Base-by-base conservation (phyloP, 495 filamentous ascomycete species). In the Neurospora sp. region DNA sequence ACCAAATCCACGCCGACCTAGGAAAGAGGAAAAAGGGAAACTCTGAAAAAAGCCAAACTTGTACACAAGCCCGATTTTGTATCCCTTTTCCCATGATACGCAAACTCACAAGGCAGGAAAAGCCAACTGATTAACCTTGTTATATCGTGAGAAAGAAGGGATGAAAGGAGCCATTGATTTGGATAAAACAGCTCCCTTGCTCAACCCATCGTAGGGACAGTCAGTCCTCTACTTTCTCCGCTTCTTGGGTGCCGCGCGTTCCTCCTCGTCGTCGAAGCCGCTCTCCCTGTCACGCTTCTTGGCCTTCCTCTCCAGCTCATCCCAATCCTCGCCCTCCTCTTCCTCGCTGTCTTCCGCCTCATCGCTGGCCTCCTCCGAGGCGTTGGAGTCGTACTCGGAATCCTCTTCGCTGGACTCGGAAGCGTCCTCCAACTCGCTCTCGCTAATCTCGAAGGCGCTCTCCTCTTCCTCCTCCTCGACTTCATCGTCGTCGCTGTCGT, bases 341-440 rank as follows among this genome's bases (percentile, higher is more conserved):
- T 94, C 93, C 3, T 94, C 92, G 35, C 77, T 79, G 27, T 88
- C 90, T 70, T 89, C 74, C 5, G 73, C 92, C 75, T 92, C 90
- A 2, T 89, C 89, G 75, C 88, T 91, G 14, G 86, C 91, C 46
- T 93, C 92, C 2, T 89, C 93, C 46, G 90, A 93, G 3, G 93
- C 94, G 81, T 97, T 92, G 75, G 94, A 94, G 81, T 97, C 94
- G 79, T 94, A 98, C 23, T 97, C 94, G 31, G 90, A 93, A 46
- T 95, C 96, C 48, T 96, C 94, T 77, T 94, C 93, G 69, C 89
- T 92, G 35, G 90, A 93, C 80, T 93, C 93, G 70, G 92, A 92
- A 4, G 87, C 90, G 69, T 89, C 90, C 48, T 90, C 94, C 38
- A 97, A 82, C 75, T 97, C 96, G 10, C 89, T 91, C 73, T 96